phyloP scores from a whole-genome alignment of 768 basidiomycete species.

The Tylopilus felleus region DNA sequence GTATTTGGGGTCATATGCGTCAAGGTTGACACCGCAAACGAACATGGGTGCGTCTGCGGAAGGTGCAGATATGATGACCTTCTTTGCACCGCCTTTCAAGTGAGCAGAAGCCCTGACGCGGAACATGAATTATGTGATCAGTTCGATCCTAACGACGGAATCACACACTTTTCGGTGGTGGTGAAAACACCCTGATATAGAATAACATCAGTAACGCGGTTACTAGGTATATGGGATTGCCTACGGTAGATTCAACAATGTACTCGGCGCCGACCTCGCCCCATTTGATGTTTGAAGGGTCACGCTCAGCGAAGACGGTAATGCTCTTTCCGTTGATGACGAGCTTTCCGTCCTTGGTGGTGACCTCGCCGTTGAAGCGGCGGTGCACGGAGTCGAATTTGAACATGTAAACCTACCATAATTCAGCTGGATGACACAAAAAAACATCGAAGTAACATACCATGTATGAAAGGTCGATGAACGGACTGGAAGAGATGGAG shows the following conservation, averaged over 20 bases:
- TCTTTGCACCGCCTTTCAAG: conserved; percentile 98
- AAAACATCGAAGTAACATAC: conserved; percentile 37
- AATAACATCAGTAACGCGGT: conserved; percentile 1
- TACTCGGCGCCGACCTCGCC: conserved; percentile 78
- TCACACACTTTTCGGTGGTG: conserved; percentile 75
- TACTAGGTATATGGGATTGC: conserved; percentile 20
- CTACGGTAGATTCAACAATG: conserved; percentile 91
- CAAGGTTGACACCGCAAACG: conserved; percentile 94
- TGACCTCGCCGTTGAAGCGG: conserved; percentile 82
- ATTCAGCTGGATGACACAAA: neutral
- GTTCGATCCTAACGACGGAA: conserved; percentile 1
- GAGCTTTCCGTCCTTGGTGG: conserved; percentile 86
- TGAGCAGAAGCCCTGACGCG: conserved; percentile 75
- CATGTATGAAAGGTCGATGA: conserved; percentile 98
- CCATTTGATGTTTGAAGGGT: conserved; percentile 88
- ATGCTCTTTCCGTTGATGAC: conserved; percentile 76
- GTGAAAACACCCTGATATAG: conserved; percentile 86
- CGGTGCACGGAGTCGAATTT: conserved; percentile 95
- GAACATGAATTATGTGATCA: conserved; percentile 4
- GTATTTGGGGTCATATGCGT: conserved; percentile 84
- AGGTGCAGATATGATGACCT: conserved; percentile 98
- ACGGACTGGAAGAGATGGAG: conserved; percentile 58
- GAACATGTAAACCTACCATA: conserved; percentile 90
- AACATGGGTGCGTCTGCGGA: conserved; percentile 97
- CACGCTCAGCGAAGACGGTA: conserved; percentile 77